Evolutionary conservation across 495 filamentous ascomycete genomes (phyloP).

Genomic region (Penicillium taxi): DNA sequence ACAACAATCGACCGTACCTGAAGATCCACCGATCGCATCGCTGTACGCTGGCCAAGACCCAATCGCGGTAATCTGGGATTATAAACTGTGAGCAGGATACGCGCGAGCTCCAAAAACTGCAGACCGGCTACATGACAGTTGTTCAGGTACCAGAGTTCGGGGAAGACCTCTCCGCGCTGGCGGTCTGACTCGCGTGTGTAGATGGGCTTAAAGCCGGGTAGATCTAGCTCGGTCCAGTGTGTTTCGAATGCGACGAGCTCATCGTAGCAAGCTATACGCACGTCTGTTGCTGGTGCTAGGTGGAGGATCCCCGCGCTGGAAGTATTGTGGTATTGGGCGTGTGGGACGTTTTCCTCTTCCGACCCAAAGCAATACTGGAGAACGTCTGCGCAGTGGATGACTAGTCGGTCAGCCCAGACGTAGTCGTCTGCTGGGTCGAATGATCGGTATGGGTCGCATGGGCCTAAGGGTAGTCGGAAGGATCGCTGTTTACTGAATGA

Average conservation of each 20-base stretch:
- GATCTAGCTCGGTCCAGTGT: constrained; percentile 11
- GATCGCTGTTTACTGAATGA: constrained; percentile 28
- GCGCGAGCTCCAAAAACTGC: constrained; percentile 30
- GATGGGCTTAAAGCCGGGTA: constrained; percentile 19
- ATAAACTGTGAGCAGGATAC: constrained; percentile 34
- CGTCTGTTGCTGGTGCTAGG: constrained; percentile 3
- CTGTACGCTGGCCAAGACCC: constrained; percentile 18
- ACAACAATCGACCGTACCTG: constrained; percentile 20
- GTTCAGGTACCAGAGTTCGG: constrained; percentile 32
- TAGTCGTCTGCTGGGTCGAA: constrained; percentile 23
- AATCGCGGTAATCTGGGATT: constrained; percentile 31
- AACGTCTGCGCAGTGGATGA: constrained; percentile 26
- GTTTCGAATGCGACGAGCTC: constrained; percentile 13
- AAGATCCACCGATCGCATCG: constrained; percentile 11
- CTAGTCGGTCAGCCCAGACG: constrained; percentile 28
- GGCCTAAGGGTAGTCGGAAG: constrained; percentile 17
- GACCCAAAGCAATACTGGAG: constrained; percentile 21
- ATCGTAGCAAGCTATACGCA: constrained; percentile 13
- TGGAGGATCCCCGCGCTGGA: constrained; percentile 6
- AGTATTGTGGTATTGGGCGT: constrained; percentile 1
- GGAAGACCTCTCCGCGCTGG: constrained; percentile 22
- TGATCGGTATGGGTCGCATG: constrained; percentile 18
- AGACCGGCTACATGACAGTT: constrained; percentile 30
- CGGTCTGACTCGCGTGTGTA: constrained; percentile 16
- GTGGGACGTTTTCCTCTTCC: constrained; percentile 8